Conservation (phyloP, 805 yeast species). For the Candida boleticola region DNA sequence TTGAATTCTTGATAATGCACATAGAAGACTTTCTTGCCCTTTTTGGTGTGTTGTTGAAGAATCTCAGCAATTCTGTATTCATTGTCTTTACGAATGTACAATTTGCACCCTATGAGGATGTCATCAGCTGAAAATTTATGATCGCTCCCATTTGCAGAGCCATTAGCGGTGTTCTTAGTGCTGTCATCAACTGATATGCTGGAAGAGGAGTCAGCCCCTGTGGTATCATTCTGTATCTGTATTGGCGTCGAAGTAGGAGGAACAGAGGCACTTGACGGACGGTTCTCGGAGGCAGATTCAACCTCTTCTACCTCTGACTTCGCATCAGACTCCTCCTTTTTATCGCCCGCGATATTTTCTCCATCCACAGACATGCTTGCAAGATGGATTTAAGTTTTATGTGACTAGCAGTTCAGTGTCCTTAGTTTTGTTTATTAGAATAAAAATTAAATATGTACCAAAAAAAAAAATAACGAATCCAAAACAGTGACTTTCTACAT, state of each 20-base stretch:
- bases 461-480: too few species aligned
- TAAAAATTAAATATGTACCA: too few species aligned
- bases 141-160: background rate
- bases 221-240: background rate
- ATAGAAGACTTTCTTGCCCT: constrained; percentile 78
- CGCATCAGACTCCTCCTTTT: background rate
- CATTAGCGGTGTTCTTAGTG: background rate
- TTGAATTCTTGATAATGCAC: constrained; percentile 94
- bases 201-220: background rate
- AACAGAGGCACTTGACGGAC: background rate
- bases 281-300: background rate
- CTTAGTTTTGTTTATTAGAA: too few species aligned
- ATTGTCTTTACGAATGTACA: constrained; percentile 77
- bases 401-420: too few species aligned
- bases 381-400: too few species aligned
- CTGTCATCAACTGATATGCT: too few species aligned
- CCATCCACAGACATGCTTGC: constrained; percentile 2
- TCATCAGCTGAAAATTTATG: constrained; percentile 40
- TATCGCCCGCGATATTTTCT: constrained; percentile 3
- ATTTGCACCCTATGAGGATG: constrained; percentile 74
- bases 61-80: constrained; percentile 83
- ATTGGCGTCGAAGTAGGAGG: background rate
- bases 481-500: too few species aligned
- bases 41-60: constrained; percentile 68
- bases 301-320: background rate